Base-by-base conservation (phyloP, 805 yeast species). In the Metschnikowia proteae region DNA sequence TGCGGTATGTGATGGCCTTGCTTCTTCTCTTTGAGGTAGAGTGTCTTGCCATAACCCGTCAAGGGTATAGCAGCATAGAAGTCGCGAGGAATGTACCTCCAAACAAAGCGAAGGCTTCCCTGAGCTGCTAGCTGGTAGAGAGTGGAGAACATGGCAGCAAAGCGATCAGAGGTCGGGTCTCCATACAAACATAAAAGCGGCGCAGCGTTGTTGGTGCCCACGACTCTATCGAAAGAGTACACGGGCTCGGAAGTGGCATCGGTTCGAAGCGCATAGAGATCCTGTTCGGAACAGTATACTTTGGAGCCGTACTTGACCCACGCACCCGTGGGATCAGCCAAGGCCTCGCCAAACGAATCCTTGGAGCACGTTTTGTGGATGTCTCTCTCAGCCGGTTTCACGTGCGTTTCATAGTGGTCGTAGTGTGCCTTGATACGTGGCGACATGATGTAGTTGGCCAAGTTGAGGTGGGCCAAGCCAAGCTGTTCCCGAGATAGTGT, bases 211-310 rank as follows among this genome's bases (percentile, higher is more conserved):
- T 78, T 75, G 3, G 53, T 41, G 0, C 95, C 95, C 42, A 88
- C 72, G 0, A 85, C 68, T 48, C 89, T 73, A 59, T 92, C 97
- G 51, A 79, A 76, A 0, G 80, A 71, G 3, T 67, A 39, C 11
- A 67, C 28, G 5, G 55, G 38, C 1, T 64, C 59, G 2, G 50
- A 47, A 3, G 43, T 29, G 29, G 38, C 34, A 4, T 53, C 54
- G 0, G 88, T 79, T 62, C 85, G 84, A 48, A 94, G 71, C 3
- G 97, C 96, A 63, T 80, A 94, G 0, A 89, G 76, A 49, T 86
- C 96, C 47, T 81, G 87, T 3, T 83, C 70, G 7, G 84, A 79
- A 57, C 90, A 83, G 59, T 83, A 84, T 2, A 75, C 62, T 26
- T 73, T 71, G 43, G 78, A 78, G 49, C 83, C 81, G 53, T 74